A percentile compares a stretch with the other conserved stretches of the same genome.
phyloP scores from a whole-genome alignment of 2,329 filamentous ascomycete species.

The Cordyceps javanica region DNA sequence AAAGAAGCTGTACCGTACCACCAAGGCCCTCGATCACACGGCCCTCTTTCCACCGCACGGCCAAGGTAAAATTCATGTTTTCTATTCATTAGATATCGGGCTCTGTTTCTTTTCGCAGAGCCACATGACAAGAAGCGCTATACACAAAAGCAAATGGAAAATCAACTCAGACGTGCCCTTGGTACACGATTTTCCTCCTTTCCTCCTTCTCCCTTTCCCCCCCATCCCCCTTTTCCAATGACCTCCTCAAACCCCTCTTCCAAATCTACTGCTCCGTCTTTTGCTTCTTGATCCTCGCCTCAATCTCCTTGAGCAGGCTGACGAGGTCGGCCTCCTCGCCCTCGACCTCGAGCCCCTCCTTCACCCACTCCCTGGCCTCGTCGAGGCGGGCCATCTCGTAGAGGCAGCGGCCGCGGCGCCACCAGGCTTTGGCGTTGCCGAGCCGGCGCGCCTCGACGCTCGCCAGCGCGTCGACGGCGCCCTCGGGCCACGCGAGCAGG shows the following conservation, averaged over 20 bases:
- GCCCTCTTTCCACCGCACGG: neutral
- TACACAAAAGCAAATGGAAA: neutral
- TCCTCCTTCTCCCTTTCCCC: neutral
- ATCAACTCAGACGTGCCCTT: neutral
- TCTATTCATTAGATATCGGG: neutral
- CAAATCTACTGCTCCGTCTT: neutral
- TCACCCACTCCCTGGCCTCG: slow-evolving; percentile 76
- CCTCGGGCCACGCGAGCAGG: slow-evolving; percentile 75
- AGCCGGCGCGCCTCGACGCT: slow-evolving; percentile 82
- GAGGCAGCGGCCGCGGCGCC: slow-evolving; percentile 76
- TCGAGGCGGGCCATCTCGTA: slow-evolving; percentile 83
- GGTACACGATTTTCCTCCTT: no score
- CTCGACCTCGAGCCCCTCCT: slow-evolving; percentile 74
- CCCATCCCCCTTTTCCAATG: neutral
- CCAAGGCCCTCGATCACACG: no score
- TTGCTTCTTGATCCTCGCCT: slow-evolving; percentile 36
- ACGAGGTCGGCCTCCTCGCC: slow-evolving; percentile 61
- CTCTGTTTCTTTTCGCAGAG: neutral
- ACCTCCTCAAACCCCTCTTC: neutral
- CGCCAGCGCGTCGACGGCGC: slow-evolving; percentile 76
- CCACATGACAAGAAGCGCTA: neutral
- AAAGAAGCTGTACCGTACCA: no score
- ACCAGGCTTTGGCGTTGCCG: slow-evolving; percentile 93
- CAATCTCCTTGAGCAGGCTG: slow-evolving; percentile 57
- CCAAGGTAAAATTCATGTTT: neutral